A percentile compares a stretch with the other conserved stretches of the same genome.
phyloP scores from a whole-genome alignment of 176 grass and related monocot genomes.

The Rhynchospora breviuscula region DNA sequence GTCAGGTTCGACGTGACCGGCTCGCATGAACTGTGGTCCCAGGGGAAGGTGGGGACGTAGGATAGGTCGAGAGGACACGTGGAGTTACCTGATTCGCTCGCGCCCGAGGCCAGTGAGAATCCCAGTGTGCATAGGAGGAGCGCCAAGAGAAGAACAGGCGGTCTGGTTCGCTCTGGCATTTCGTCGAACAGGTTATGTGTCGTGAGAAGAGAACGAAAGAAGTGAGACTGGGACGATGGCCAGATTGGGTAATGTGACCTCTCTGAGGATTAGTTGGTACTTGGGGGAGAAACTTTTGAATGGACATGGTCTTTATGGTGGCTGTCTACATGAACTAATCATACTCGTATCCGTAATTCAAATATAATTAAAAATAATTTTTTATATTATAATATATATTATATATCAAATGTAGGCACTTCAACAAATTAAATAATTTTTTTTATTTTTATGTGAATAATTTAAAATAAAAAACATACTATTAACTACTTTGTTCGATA shows the following conservation, averaged over 20 bases:
- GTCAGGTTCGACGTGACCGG: conserved; percentile 40
- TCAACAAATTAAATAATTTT: no score
- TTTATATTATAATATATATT: no score
- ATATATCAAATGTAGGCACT: no score
- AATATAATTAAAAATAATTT: no score
- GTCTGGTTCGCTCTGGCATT: not conserved
- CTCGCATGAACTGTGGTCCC: conserved; percentile 50
- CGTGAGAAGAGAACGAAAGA: not conserved
- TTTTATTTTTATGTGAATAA: no score
- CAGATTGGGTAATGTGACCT: not conserved
- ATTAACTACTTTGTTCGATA: no score
- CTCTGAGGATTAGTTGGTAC: not conserved
- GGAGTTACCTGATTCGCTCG: not conserved
- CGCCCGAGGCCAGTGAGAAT: not conserved
- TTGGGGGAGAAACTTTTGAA: not conserved
- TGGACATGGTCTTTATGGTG: not conserved
- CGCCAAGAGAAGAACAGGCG: conserved; percentile 5
- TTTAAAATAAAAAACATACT: no score
- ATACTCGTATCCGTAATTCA: no score
- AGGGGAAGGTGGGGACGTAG: conserved; percentile 70
- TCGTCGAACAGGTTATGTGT: conserved; percentile 18
- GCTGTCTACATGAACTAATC: not conserved
- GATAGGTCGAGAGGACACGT: conserved; percentile 64
- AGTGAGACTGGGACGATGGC: not conserved
- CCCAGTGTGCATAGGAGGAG: not conserved